Base-by-base conservation (phyloP, 176 grass and related monocot genomes). In the Zoysia japonica region DNA sequence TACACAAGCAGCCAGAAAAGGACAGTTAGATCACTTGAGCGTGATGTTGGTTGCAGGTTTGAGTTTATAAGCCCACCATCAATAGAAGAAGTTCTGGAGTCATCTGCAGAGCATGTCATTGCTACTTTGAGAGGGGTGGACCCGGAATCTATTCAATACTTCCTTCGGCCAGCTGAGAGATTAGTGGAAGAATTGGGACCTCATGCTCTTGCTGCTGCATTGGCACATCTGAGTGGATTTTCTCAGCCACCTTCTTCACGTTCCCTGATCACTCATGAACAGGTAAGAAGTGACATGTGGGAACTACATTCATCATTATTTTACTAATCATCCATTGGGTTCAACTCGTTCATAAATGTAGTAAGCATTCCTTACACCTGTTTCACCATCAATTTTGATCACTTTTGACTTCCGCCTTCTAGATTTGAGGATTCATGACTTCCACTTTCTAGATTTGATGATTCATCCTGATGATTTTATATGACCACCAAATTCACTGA, bases 161-260 rank as follows among this genome's bases (percentile, higher is more conserved):
- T 99, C 63, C 76, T 95, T 67, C 72, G 75, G 77, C 80, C 88
- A 66, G 96, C 96, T 54, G 88, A 91, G 73, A 91, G 72, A 86
- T 83, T 99, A 83, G 74, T 84, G 55, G 59, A 86, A 76, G 88
- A 95, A 74, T 67, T 95, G 54, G 96, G 96, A 70, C 81, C 88
- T 78, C 88, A 83, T 74, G 96, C 96, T 42, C 92, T 99, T 85
- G 90, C 96, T 79, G 87, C 96, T 68, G 90, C 96, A 65, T 81
- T 99, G 90, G 96, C 96, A 64, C 96, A 99, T 90, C 77, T 99
- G 79, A 99, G 92, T 87, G 96, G 96, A 71, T 99, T 95, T 92
- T 91, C 92, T 85, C 88, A 83, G 84, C 96, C 96, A 65, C 96
- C 90, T 76, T 93, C 92, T 13, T 95, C 96, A 85, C 88, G 96